phyloP scores from a whole-genome alignment of 164 flowering plant genomes.

The Aristolochia californica region DNA sequence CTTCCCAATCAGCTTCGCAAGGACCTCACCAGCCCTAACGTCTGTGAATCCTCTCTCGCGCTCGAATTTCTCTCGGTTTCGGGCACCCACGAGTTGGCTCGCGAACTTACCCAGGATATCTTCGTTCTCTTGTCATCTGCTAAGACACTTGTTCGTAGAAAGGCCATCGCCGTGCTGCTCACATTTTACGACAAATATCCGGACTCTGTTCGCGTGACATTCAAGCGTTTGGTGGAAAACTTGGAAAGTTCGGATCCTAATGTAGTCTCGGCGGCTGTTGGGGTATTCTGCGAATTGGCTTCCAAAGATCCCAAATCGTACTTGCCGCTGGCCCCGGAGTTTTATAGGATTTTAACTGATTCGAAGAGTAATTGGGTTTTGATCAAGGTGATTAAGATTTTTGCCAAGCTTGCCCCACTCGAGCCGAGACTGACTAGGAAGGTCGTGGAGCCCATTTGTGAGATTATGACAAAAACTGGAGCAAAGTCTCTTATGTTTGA shows the following conservation, averaged over 20 bases:
- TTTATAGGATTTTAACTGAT: slow-evolving; percentile 72
- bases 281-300: slow-evolving; percentile 79
- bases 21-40: slow-evolving; percentile 44
- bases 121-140: slow-evolving; percentile 44
- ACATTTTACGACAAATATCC: slow-evolving; percentile 61
- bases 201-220: slow-evolving; percentile 76
- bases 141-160: slow-evolving; percentile 45
- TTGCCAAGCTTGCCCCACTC: slow-evolving; percentile 46
- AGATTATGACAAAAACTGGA: slow-evolving; percentile 54
- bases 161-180: slow-evolving; percentile 52
- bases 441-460: slow-evolving; percentile 77
- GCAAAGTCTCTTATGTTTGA: slow-evolving; percentile 88
- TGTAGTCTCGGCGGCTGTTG: slow-evolving; percentile 51
- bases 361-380: slow-evolving; percentile 87
- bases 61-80: slow-evolving; percentile 53
- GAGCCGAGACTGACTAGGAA: slow-evolving; percentile 78
- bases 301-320: slow-evolving; percentile 51
- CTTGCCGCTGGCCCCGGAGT: slow-evolving; percentile 86
- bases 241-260: slow-evolving; percentile 53
- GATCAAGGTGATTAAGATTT: slow-evolving; percentile 87
- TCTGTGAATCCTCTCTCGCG: slow-evolving; percentile 54
- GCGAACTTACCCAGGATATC: slow-evolving; percentile 68
- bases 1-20: slow-evolving; percentile 81
- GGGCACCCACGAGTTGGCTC: slow-evolving; percentile 49
- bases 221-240: slow-evolving; percentile 82